phyloP scores from a whole-genome alignment of 2,329 filamentous ascomycete species.

The Colletotrichum tofieldiae region DNA sequence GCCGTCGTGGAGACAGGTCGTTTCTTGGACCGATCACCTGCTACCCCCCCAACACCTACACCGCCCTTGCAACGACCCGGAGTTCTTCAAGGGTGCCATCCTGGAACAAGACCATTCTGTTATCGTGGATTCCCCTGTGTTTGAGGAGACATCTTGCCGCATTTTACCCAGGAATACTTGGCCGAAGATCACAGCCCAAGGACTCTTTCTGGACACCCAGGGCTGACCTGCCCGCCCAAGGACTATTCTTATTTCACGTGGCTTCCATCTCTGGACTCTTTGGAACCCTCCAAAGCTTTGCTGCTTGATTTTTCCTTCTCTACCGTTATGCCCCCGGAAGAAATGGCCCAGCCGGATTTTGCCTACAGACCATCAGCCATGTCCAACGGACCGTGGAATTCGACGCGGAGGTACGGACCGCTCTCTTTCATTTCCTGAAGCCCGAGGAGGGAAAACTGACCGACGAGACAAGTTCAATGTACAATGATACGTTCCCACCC shows the following conservation, averaged over 20 bases:
- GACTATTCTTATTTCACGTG: conserved; percentile 45
- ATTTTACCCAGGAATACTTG: conserved; percentile 44
- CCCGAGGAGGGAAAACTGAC: conserved; percentile 42
- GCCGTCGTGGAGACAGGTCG: conserved; percentile 43
- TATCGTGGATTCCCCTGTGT: conserved; percentile 46
- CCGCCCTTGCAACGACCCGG: conserved; percentile 44
- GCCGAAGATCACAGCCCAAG: conserved; percentile 39
- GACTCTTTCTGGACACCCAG: conserved; percentile 41
- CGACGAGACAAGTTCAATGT: conserved; percentile 50
- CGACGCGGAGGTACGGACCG: conserved; percentile 67
- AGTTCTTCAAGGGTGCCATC: conserved; percentile 41
- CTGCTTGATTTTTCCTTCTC: conserved; percentile 42
- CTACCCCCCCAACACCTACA: conserved; percentile 39
- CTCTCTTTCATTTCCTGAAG: conserved; percentile 27
- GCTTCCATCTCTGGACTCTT: conserved; percentile 38
- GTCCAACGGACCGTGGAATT: conserved; percentile 65
- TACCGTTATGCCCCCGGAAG: conserved; percentile 55
- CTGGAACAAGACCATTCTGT: conserved; percentile 42
- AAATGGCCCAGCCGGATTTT: conserved; percentile 65
- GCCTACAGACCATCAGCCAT: conserved; percentile 63
- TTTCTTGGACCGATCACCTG: conserved; percentile 45
- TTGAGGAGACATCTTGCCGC: conserved; percentile 41
- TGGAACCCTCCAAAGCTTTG: conserved; percentile 26
- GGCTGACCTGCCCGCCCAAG: conserved; percentile 42
- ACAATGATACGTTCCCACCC: conserved; percentile 53